Base-by-base conservation (phyloP, 164 flowering plant species). In the Chloranthus sessilifolius region DNA sequence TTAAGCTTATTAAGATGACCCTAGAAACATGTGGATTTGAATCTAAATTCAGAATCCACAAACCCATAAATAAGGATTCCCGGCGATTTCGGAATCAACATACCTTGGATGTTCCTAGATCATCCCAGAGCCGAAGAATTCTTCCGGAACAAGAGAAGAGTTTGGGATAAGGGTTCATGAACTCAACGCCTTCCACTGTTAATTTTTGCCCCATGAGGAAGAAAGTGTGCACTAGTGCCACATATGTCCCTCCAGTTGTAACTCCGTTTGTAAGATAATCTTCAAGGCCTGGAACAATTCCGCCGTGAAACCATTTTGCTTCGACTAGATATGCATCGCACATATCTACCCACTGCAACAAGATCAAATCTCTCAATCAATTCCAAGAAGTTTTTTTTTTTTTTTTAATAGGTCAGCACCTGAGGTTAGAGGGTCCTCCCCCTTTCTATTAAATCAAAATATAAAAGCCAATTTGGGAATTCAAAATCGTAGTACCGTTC, bases 221-320 rank as follows among this genome's bases (percentile, higher is more conserved):
- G 57, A 62, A 62, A 1, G 61, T 21, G 41, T 67, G 72, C 35
- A 67, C 67, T 48, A 67, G 43, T 11, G 72, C 72, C 72, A 67
- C 62, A 53, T 54, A 58, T 14, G 67, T 49, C 20, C 72, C 67
- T 16, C 57, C 67, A 3, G 59, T 67, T 4, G 56, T 43, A 27
- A 63, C 61, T 19, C 62, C 76, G 54, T 71, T 77, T 6, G 42
- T 49, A 7, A 74, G n/a, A 12, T 77, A 71, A 48, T 77, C 78
- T 23, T 58, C 23, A 7, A 71, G 49, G 1, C 65, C 36, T 50
- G 82, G 76, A 2, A 45, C 61, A 7, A 66, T 30, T 9, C 67
- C 68, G 27, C 9, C 52, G 42, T 53, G 47, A 34, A 57, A 50
- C 78, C 82, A 77, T 38, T 59, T 62, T 48, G 82, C 78, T 45